Evolutionary conservation across 306 rosid genomes (phyloP), one percentile per base, ranked within the genome.

Genomic region (Begonia fuchsioides): DNA sequence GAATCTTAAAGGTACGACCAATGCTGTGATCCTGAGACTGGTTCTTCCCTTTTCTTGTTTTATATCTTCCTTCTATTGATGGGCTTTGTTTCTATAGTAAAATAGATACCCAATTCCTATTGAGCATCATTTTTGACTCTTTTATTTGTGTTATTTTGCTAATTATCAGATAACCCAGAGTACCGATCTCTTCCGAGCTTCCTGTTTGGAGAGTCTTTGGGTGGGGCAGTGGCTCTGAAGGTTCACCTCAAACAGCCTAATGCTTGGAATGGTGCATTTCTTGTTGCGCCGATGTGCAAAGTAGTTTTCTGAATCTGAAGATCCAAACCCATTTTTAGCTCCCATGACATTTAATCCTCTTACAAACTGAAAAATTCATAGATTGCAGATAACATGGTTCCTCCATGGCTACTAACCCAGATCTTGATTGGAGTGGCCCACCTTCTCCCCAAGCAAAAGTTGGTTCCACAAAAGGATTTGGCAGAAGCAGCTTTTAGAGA

Each of bases 221-320:
- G 95, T 53, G 98, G 95, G 67, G 98, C 98, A 56, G 85, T 90
- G 60, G 81, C 80, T 47, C 61, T 90, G 49, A 81, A 81, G 76
- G 58, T 68, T 13, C 95, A 90, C 71, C 63, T 79, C 46, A 90
- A 90, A 64, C 92, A 84, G 54, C 92, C 94, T 39, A 72, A 49
- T 46, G 78, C 63, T 12, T 85, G 98, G 98, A 72, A 58, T 53
- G 98, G 98, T 12, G 98, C 98, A 26, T 12, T 90, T 69, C 94
- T 90, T 60, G 86, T 70, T 45, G 98, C 95, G 48, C 98, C 98
- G 3, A 90, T 90, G 98, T 90, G 98, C 75, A 90, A 85, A 63
- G 96, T 87, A 87, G 18, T 46, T 55, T 55, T 53, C 58, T 57
- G 52, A 57, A 68, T 53, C 71, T 32, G 3, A 9, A 13, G 48